These are phyloP conservation scores for Xylaria scruposa DNA, from an alignment of 495 filamentous ascomycete genomes.

Conservation along the genomic window DNA sequence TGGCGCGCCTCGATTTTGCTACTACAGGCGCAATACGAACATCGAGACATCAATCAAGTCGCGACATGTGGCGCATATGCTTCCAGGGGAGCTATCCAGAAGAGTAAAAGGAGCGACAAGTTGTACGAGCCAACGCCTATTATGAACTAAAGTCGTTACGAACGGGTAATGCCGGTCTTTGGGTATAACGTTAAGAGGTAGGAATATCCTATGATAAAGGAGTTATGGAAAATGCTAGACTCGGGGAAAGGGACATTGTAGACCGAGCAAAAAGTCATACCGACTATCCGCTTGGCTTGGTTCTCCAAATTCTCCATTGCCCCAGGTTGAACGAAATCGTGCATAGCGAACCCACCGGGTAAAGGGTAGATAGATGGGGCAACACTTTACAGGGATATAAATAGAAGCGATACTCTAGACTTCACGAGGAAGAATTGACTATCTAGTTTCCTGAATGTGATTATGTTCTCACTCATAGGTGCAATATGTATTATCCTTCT, in stretches of 20 bases:
- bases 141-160: neutral
- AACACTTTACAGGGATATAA: constrained; percentile 4
- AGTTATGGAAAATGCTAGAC: neutral
- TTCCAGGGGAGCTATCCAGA: neutral
- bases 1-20: neutral
- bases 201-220: neutral
- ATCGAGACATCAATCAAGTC: neutral
- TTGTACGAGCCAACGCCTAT: neutral
- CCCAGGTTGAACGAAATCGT: neutral
- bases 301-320: constrained; percentile 13
- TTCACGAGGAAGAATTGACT: neutral
- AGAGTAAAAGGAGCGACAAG: neutral
- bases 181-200: neutral
- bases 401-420: neutral
- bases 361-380: constrained; percentile 7
- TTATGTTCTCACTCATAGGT: constrained; percentile 11
- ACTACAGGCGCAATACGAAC: neutral
- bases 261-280: neutral
- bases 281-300: neutral
- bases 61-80: neutral
- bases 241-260: constrained; percentile 8
- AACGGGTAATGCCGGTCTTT: neutral
- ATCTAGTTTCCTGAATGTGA: too few species aligned
- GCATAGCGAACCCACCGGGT: neutral
- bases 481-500: constrained; percentile 4